A percentile compares a stretch with the other conserved stretches of the same genome.
phyloP scores from a whole-genome alignment of 2,329 filamentous ascomycete species.

The Pyrenophora seminiperda region DNA sequence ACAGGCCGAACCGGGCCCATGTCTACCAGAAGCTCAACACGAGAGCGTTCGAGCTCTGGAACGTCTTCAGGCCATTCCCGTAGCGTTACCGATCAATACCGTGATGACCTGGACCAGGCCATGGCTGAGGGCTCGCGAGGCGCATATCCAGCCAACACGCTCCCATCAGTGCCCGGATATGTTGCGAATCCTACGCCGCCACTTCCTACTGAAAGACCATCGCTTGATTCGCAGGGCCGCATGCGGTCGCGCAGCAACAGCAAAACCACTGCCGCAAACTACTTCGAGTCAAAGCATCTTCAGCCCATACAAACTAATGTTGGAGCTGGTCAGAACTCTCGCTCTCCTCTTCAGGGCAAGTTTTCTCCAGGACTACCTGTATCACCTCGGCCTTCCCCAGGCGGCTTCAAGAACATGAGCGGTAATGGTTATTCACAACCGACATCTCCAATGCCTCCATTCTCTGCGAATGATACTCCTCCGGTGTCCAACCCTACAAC shows the following conservation, averaged over 20 bases:
- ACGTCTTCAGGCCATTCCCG: conserved; percentile 59
- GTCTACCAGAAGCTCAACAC: conserved; percentile 48
- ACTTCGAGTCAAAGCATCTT: conserved; percentile 47
- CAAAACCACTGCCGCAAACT: conserved; percentile 37
- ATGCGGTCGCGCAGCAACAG: conserved; percentile 47
- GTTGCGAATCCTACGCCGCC: conserved; percentile 37
- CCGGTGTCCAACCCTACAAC: conserved; percentile 56
- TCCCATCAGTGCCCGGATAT: conserved; percentile 45
- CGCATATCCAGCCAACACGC: conserved; percentile 38
- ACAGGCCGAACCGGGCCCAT: conserved; percentile 46
- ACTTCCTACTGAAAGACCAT: conserved; percentile 33
- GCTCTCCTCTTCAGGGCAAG: conserved; percentile 29
- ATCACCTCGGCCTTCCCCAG: conserved; percentile 46
- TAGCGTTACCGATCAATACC: conserved; percentile 56
- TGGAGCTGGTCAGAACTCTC: conserved; percentile 28
- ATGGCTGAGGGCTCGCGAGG: conserved; percentile 53
- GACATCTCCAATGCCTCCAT: conserved; percentile 54
- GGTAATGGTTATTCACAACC: conserved; percentile 44
- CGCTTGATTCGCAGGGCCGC: conserved; percentile 34
- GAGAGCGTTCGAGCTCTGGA: conserved; percentile 62
- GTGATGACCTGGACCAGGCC: conserved; percentile 59
- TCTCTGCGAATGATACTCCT: conserved; percentile 60
- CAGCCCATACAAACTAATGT: conserved; percentile 44
- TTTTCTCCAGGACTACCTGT: conserved; percentile 42
- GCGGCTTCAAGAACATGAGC: conserved; percentile 43